phyloP scores from a whole-genome alignment of 2,329 filamentous ascomycete species.

The Meredithiella fracta region DNA sequence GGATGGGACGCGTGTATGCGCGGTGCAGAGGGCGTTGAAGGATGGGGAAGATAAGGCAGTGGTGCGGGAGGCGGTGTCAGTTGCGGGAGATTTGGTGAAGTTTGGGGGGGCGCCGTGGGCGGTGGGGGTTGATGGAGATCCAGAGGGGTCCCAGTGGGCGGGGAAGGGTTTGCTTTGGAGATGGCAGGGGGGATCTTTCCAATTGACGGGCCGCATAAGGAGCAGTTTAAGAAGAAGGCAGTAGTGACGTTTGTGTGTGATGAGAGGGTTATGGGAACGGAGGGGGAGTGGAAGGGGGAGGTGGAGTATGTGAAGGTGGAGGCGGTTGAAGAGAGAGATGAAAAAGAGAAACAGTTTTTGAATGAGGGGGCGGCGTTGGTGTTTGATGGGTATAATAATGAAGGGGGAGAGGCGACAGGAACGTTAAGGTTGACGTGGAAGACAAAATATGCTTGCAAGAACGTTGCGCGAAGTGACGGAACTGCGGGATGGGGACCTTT shows the following conservation, averaged over 20 bases:
- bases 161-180: conserved; percentile 56
- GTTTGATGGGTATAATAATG: conserved; percentile 55
- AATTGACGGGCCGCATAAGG: conserved; percentile 32
- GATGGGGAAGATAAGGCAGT: conserved; percentile 29
- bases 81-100: conserved; percentile 54
- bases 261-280: conserved; percentile 50
- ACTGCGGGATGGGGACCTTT: conserved; percentile 75
- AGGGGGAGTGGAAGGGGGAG: conserved; percentile 45
- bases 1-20: conserved; percentile 60
- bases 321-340: not conserved
- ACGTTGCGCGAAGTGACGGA: conserved; percentile 29
- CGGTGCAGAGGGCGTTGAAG: conserved; percentile 44
- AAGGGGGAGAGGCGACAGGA: conserved; percentile 38
- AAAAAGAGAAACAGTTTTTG: conserved; percentile 31
- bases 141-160: conserved; percentile 31
- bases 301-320: conserved; percentile 31
- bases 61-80: conserved; percentile 46
- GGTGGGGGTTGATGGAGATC: conserved; percentile 46
- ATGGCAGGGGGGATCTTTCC: conserved; percentile 43
- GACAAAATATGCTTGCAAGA: conserved; percentile 75
- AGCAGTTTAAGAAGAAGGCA: conserved; percentile 48
- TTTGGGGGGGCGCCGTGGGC: conserved; percentile 45
- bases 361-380: conserved; percentile 48
- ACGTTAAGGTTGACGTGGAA: conserved; percentile 67
- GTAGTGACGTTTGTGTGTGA: conserved; percentile 80